Base-by-base conservation (phyloP, 345 rosid species). In the Tarenaya hassleriana region DNA sequence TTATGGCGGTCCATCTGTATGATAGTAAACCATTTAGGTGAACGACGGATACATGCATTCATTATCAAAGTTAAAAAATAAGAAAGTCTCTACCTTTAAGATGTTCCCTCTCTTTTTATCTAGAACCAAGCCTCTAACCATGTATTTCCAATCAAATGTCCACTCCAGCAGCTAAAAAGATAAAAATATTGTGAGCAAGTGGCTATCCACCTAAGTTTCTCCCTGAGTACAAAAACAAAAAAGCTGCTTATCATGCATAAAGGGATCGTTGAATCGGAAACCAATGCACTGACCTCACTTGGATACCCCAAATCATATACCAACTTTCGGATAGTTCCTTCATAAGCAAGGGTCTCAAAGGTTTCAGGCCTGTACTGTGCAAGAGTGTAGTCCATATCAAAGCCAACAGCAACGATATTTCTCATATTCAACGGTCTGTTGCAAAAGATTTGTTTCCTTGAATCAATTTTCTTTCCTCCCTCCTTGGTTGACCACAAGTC, bases 381-480 rank as follows among this genome's bases (percentile, higher is more conserved):
- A 71, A 88, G 73, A 15, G 98, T 92, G 68, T 92, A 92, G 69
- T 92, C 98, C 98, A 92, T 92, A 70, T 92, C 97, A 71, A 92
- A 88, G 34, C 98, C 98, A 35, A 92, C 85, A 12, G 98, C 95
- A 16, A 85, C 69, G 10, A 85, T 85, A 67, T 74, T 92, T 76
- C 64, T 92, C 98, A 92, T 92, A 68, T 92, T 88, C 70, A 92
- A 67, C 38, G 97, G 79, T 69, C 97, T 79, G 63, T 88, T 92
- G 80, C 98, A 92, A 62, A 92, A 92, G 35, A 92, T 92, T 65
- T 80, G 94, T 29, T 80, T 88, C 55, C 82, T 79, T 12, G 79
- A 61, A 41, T 76, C 80, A 49, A 81, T 75, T 35, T 71, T 67
- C 50, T 63, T 39, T 46, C 76, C 86, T 45, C 81, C 94, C 67